These are phyloP conservation scores for Coniochaeta hoffmannii DNA, from an alignment of 2,329 filamentous ascomycete genomes.

Conservation along the genomic window DNA sequence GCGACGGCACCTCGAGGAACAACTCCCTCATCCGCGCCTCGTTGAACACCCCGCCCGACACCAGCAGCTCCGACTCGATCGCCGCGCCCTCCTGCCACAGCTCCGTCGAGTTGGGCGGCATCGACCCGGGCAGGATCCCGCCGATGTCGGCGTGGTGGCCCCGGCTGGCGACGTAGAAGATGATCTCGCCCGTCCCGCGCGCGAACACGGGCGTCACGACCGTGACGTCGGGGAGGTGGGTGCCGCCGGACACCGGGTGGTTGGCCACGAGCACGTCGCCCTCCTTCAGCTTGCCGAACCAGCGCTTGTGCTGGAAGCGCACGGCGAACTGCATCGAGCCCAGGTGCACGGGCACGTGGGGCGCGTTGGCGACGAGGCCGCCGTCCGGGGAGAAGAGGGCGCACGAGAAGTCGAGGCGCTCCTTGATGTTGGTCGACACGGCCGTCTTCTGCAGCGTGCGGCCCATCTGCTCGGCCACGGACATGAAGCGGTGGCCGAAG, in stretches of 20 bases:
- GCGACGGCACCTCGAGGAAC: conserved; percentile 57
- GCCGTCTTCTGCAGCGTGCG: conserved; percentile 63
- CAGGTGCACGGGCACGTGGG: conserved; percentile 63
- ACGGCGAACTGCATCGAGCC: conserved; percentile 70
- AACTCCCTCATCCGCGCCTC: conserved; percentile 61
- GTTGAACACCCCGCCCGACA: conserved; percentile 61
- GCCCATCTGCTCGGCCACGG: conserved; percentile 69
- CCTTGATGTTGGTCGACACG: conserved; percentile 64
- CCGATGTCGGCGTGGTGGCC: conserved; percentile 50
- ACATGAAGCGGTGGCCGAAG: conserved; percentile 68
- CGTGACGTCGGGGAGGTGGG: conserved; percentile 67
- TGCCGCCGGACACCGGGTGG: conserved; percentile 67
- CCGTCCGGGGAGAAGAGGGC: conserved; percentile 63
- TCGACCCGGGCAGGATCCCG: conserved; percentile 59
- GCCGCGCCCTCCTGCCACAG: conserved; percentile 50
- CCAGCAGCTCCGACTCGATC: conserved; percentile 52
- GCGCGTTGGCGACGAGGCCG: conserved; percentile 61
- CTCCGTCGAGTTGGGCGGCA: conserved; percentile 60
- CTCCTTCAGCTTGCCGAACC: conserved; percentile 60
- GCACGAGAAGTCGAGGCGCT: conserved; percentile 66
- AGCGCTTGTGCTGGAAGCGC: conserved; percentile 58
- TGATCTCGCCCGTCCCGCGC: conserved; percentile 46
- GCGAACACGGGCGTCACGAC: conserved; percentile 64
- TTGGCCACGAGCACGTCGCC: conserved; percentile 71
- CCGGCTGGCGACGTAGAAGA: conserved; percentile 65